These are phyloP conservation scores for Boletus tomentosulus DNA, from an alignment of 768 basidiomycete genomes.

Conservation along the genomic window DNA sequence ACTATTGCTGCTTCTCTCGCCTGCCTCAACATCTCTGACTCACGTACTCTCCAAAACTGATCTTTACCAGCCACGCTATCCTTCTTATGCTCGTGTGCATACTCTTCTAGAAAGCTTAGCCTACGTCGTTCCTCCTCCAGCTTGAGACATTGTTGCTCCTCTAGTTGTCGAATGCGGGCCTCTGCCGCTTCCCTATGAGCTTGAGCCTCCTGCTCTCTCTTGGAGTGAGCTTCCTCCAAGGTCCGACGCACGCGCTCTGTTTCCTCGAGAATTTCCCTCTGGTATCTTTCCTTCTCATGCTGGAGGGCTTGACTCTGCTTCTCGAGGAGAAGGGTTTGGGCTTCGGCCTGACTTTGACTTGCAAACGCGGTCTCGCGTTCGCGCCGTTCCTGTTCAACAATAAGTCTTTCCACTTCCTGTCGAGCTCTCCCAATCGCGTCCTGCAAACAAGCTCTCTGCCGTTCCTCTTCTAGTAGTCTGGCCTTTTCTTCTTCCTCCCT, in stretches of 20 bases:
- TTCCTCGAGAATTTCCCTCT: slow-evolving; percentile 23
- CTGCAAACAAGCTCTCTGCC: slow-evolving; percentile 25
- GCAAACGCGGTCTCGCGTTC: slow-evolving; percentile 22
- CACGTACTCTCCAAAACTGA: slow-evolving; percentile 13
- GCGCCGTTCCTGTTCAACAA: slow-evolving; percentile 23
- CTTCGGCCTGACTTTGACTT: slow-evolving; percentile 23
- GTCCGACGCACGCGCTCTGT: slow-evolving; percentile 20
- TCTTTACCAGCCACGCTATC: slow-evolving; percentile 15
- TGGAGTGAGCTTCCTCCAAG: slow-evolving; percentile 22
- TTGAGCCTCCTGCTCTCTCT: slow-evolving; percentile 21
- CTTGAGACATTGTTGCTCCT: slow-evolving; percentile 24
- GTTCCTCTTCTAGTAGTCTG: slow-evolving; percentile 22
- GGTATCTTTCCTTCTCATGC: slow-evolving; percentile 23
- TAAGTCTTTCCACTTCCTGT: slow-evolving; percentile 20
- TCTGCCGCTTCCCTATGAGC: slow-evolving; percentile 21
- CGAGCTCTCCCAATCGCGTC: slow-evolving; percentile 24
- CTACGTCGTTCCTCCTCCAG: slow-evolving; percentile 30
- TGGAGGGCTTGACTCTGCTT: slow-evolving; percentile 18
- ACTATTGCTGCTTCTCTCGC: slow-evolving; percentile 17
- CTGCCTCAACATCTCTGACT: slow-evolving; percentile 17
- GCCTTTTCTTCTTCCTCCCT: slow-evolving; percentile 25
- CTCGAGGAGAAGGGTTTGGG: slow-evolving; percentile 22
- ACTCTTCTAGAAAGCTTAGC: slow-evolving; percentile 21
- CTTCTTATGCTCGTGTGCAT: slow-evolving; percentile 16
- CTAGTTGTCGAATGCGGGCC: slow-evolving; percentile 20